phyloP scores from a whole-genome alignment of 805 yeast genomes.

The Tetrapisispora taiwanensis region DNA sequence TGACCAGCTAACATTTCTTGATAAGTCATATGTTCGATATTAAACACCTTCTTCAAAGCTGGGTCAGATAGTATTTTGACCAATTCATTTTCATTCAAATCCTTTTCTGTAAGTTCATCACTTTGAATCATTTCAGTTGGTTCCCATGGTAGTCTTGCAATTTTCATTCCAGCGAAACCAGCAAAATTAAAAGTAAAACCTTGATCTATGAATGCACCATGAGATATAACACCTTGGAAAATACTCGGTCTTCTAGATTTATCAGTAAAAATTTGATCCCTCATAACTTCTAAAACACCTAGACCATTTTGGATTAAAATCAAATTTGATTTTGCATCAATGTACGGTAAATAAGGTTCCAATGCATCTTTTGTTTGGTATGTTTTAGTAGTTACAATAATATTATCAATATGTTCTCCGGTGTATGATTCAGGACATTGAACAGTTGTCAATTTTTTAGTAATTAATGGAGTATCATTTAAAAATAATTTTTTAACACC shows the following conservation, averaged over 20 bases:
- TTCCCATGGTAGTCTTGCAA: slow-evolving; percentile 46
- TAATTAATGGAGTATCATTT: slow-evolving; percentile 9
- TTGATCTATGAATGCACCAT: slow-evolving; percentile 58
- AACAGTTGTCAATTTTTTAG: slow-evolving; percentile 4
- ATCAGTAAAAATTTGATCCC: slow-evolving; percentile 45
- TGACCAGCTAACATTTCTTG: slow-evolving; percentile 49
- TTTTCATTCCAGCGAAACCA: slow-evolving; percentile 55
- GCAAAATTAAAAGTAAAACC: slow-evolving; percentile 45
- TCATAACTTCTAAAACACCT: slow-evolving; percentile 60
- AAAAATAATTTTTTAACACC: slow-evolving; percentile 19
- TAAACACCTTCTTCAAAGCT: slow-evolving; percentile 19
- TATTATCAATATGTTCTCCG: slow-evolving; percentile 35
- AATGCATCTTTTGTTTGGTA: slow-evolving; percentile 62
- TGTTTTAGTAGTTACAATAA: slow-evolving; percentile 74
- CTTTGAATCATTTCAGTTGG: slow-evolving; percentile 16
- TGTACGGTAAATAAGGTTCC: slow-evolving; percentile 38
- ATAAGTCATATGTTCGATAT: slow-evolving; percentile 30
- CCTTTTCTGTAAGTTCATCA: slow-evolving; percentile 6
- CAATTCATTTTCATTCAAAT: slow-evolving; percentile 18
- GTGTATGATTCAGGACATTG: slow-evolving; percentile 5
- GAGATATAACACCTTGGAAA: slow-evolving; percentile 70
- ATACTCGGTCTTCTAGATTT: slow-evolving; percentile 43
- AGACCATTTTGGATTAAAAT: slow-evolving; percentile 81
- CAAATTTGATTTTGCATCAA: slow-evolving; percentile 47
- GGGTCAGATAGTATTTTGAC: slow-evolving; percentile 22